Evolutionary conservation across 169 alveolate species (phyloP), one percentile per base, ranked within the genome.

Genomic region (Theileria annulata): DNA sequence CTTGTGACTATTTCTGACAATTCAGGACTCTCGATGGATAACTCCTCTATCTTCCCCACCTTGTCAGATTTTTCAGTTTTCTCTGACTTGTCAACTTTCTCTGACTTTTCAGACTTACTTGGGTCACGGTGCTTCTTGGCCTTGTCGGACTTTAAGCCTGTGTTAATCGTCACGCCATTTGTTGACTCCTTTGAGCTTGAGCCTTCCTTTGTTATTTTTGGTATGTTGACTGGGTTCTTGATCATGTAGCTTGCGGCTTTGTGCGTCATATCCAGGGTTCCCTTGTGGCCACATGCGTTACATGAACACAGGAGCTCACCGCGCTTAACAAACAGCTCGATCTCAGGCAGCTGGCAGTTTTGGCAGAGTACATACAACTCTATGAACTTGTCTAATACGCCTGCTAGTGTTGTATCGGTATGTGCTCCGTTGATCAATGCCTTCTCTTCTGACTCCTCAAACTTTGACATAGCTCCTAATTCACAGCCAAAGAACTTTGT

Each of bases 301-400:
- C 99, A 98, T 51, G 94, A 82, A 21, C 96, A 91, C 17, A 90
- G 91, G 71, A 93, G 86, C 72, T 88, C 82, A 13, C 96, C 98
- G 85, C 96, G 95, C 73, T 92, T 95, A 21, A 97, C 96, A 79
- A 92, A 79, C 69, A 98, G 92, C 49, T 96, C 97, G 59, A 97
- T 96, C 88, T 98, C 99, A 1, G 99, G 99, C 70, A 96, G 92
- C 75, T 96, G 95, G 93, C 99, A 98, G 79, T 96, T 96, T 8
- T 97, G 97, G 75, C 99, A 98, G 31, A 98, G 92, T 60, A 98
- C 98, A 91, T 96, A 98, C 96, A 96, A 96, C 74, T 95, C 98
- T 69, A 98, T 98, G 85, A 98, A 98, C 93, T 97, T 97, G 92
- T 98, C 99, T 28, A 98, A 89, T 13, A 93, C 75, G 63, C 92